These are phyloP conservation scores for Lablab purpureus DNA, from an alignment of 306 rosid genomes.

Conservation along the genomic window DNA sequence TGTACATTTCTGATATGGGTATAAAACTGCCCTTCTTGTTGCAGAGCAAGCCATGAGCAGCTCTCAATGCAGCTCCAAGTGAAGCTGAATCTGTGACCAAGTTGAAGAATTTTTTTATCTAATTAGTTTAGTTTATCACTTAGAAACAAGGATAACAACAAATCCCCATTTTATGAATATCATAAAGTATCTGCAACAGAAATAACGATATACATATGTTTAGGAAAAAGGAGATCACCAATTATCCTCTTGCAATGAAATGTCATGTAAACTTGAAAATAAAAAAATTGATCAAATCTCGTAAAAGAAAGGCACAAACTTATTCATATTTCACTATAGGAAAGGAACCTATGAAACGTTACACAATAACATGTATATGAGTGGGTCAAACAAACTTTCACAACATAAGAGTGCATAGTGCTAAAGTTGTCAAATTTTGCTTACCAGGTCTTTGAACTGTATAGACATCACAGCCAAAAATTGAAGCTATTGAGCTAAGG, in stretches of 20 bases:
- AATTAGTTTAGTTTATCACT: conserved; percentile 23
- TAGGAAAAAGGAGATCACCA: background rate
- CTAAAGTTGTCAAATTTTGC: conserved; percentile 21
- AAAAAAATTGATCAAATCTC: background rate
- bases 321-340: conserved; percentile 14
- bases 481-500: conserved; percentile 76
- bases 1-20: conserved; percentile 72
- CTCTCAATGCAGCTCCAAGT: conserved; percentile 95
- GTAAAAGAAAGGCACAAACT: background rate
- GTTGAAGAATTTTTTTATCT: conserved; percentile 26
- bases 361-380: background rate
- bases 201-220: background rate
- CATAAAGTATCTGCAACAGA: background rate
- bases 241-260: conserved; percentile 3
- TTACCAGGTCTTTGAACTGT: conserved; percentile 95
- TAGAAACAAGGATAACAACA: background rate
- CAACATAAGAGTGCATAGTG: background rate
- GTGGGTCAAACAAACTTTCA: background rate
- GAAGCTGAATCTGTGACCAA: conserved; percentile 87
- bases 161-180: background rate
- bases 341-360: background rate
- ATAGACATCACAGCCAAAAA: conserved; percentile 89
- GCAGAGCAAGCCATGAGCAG: conserved; percentile 97
- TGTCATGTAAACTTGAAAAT: background rate
- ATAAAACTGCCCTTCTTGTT: conserved; percentile 66